Percentiles rank a stretch among this genome's conserved stretches.
These are phyloP conservation scores for Eucalyptus shirleyi DNA, from an alignment of 345 rosid genomes.

Conservation along the genomic window DNA sequence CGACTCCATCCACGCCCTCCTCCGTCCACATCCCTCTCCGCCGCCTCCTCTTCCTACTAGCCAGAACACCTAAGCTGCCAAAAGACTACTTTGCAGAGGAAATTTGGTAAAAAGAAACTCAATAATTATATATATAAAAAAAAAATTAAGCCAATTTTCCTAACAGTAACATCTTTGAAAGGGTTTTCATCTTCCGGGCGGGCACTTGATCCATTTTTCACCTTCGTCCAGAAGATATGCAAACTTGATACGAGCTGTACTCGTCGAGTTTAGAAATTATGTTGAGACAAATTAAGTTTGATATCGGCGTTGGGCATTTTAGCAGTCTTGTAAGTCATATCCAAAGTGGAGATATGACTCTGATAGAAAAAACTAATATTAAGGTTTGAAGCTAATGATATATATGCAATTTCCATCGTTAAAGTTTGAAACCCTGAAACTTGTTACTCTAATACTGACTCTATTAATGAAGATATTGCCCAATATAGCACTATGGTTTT, in stretches of 20 bases:
- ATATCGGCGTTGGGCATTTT: conserved; percentile 67
- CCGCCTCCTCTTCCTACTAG: conserved; percentile 5
- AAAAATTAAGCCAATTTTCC: conserved; percentile 16
- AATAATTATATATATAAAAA: background rate
- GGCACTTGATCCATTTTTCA: conserved; percentile 50
- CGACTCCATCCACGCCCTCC: conserved; percentile 37
- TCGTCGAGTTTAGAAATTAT: conserved; percentile 54
- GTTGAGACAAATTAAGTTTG: conserved; percentile 40
- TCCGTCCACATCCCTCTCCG: conserved; percentile 60
- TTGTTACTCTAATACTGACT: background rate
- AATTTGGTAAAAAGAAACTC: background rate
- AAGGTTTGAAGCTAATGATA: background rate
- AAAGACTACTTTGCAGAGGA: background rate
- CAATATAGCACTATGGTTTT: background rate
- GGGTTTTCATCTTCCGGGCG: conserved; percentile 37
- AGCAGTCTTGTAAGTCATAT: conserved; percentile 64
- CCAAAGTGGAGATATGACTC: conserved; percentile 11
- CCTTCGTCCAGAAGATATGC: conserved; percentile 11
- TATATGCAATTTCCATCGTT: background rate
- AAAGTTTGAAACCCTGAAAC: background rate
- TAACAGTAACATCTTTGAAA: conserved; percentile 44
- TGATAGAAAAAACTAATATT: too few species aligned
- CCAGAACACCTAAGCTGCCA: background rate
- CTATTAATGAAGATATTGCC: background rate
- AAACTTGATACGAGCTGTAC: conserved; percentile 5